Conservation (phyloP, 345 rosid species). For the Eucalyptus victrix region DNA sequence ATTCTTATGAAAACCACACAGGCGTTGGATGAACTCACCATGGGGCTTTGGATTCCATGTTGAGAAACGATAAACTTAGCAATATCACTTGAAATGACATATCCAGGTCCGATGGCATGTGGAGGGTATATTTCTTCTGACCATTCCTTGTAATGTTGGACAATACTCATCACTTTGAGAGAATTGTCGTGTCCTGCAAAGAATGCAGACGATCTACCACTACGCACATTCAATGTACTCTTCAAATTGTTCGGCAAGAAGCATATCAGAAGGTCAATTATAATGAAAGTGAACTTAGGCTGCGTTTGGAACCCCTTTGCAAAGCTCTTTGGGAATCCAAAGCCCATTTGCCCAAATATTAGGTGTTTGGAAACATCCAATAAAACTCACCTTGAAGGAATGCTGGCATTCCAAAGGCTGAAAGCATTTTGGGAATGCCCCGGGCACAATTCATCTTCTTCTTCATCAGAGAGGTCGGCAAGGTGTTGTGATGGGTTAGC, state of each 20-base stretch:
- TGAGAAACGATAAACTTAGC: conserved; percentile 55
- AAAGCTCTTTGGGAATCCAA: too few species aligned
- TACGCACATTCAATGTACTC: not conserved
- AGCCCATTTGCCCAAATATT: too few species aligned
- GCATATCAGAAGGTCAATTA: not conserved
- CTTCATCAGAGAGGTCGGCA: rapidly evolving
- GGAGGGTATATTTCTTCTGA: conserved; percentile 86
- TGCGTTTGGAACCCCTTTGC: too few species aligned
- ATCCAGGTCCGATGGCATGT: conserved; percentile 92
- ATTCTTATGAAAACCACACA: not conserved
- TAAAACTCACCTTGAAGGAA: too few species aligned
- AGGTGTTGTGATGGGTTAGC: too few species aligned
- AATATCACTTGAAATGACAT: conserved; percentile 65
- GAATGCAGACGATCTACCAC: not conserved
- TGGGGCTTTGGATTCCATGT: conserved; percentile 44
- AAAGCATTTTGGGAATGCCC: too few species aligned
- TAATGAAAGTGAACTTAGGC: not conserved
- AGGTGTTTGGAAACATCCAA: too few species aligned
- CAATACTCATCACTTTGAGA: not conserved
- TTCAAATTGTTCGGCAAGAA: not conserved
- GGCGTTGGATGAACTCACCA: conserved; percentile 31
- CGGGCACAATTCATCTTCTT: rapidly evolving
- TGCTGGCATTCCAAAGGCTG: too few species aligned
- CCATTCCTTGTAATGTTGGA: conserved; percentile 80
- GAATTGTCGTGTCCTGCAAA: not conserved